Percentiles rank a stretch among this genome's conserved stretches.
These are phyloP conservation scores for Penicillium alfredii DNA, from an alignment of 495 filamentous ascomycete genomes.

Conservation along the genomic window DNA sequence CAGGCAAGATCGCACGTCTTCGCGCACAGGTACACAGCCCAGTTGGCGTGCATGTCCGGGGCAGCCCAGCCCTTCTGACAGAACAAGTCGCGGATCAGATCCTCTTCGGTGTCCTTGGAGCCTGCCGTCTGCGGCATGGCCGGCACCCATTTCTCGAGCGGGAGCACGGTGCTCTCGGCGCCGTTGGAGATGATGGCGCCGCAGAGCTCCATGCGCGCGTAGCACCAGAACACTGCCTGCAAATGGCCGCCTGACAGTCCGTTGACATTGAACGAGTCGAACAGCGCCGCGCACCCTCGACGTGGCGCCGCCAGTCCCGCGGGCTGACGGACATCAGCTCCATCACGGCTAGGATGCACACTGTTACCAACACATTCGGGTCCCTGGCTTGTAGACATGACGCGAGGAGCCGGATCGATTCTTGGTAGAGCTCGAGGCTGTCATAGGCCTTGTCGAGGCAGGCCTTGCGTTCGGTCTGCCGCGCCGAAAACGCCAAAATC, in stretches of 20 bases:
- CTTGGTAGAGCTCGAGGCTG: constrained; percentile 34
- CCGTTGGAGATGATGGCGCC: constrained; percentile 37
- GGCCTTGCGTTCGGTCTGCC: constrained; percentile 31
- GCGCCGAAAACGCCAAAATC: constrained; percentile 32
- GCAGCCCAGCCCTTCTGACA: constrained; percentile 16
- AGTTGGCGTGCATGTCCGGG: constrained; percentile 34
- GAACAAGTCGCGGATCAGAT: constrained; percentile 19
- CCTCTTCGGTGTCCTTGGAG: constrained; percentile 13
- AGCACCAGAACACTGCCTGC: constrained; percentile 41
- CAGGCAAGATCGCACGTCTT: constrained; percentile 31
- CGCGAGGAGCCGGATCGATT: constrained; percentile 27
- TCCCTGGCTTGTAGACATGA: constrained; percentile 28
- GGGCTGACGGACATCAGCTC: constrained; percentile 40
- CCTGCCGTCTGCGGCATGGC: constrained; percentile 12
- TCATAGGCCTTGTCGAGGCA: constrained; percentile 27
- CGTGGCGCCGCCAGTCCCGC: constrained; percentile 35
- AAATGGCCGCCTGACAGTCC: constrained; percentile 30
- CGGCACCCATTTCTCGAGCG: constrained; percentile 28
- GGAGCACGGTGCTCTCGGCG: constrained; percentile 29
- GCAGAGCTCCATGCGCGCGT: constrained; percentile 40
- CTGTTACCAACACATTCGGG: constrained; percentile 27
- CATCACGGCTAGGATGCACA: constrained; percentile 29
- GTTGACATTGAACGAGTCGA: constrained; percentile 30
- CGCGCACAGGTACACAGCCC: constrained; percentile 36
- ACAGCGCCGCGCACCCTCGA: constrained; percentile 39